phyloP scores from a whole-genome alignment of 75 land plant genomes.

The Cupressus sempervirens region DNA sequence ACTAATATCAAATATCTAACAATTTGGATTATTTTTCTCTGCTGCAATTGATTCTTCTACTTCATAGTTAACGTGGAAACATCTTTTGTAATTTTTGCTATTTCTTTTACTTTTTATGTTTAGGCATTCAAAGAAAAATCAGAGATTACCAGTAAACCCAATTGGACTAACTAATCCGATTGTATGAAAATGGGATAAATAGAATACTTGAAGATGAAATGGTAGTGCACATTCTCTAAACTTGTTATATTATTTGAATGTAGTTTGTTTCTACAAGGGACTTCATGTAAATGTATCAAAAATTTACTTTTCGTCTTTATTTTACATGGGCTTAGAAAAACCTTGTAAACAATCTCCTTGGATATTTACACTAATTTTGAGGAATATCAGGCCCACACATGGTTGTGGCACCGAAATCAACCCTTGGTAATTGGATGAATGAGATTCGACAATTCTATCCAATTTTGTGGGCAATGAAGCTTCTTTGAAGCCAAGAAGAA shows the following conservation, averaged over 20 bases:
- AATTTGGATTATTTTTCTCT: no score
- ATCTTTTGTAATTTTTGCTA: not conserved
- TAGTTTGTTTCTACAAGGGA: no score
- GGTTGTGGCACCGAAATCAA: conserved; percentile 99
- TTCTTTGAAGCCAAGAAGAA: conserved; percentile 97
- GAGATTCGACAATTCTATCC: no score
- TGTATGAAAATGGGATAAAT: conserved; percentile 99
- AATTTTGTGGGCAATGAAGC: no score
- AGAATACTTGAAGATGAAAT: conserved; percentile 99
- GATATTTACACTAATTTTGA: conserved; percentile 86
- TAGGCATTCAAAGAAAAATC: conserved; percentile 96
- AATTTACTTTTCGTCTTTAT: no score
- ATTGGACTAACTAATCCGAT: conserved; percentile 89
- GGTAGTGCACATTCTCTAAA: conserved; percentile 31
- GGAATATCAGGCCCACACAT: conserved; percentile 98
- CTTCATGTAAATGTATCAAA: no score
- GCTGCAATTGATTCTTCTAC: no score
- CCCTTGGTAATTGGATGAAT: no score
- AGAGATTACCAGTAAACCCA: conserved; percentile 98
- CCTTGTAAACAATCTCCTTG: conserved; percentile 98
- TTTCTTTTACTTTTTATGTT: not conserved
- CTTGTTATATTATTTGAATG: no score
- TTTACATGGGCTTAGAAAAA: conserved; percentile 88
- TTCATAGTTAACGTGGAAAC: not conserved
- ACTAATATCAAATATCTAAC: no score